These are phyloP conservation scores for Pleoardoris graminearum DNA, from an alignment of 2,329 filamentous ascomycete species.

Conservation along the genomic window DNA sequence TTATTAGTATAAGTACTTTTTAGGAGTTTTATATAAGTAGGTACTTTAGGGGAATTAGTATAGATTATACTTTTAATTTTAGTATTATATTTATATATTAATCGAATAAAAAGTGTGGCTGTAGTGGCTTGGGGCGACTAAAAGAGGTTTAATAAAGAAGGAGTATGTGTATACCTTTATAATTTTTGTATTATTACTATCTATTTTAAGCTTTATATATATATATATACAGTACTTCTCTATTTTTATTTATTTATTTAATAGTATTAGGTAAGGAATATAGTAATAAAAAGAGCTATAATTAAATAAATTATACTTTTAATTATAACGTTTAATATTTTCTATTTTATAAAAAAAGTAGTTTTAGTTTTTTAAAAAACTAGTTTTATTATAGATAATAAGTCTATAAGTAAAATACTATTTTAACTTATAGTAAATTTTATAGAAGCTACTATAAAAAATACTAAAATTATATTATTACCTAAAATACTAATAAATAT, in stretches of 20 bases:
- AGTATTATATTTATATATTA: no score
- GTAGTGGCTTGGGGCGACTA: no score
- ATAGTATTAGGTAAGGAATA: slow-evolving; percentile 14
- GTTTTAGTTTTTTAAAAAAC: no score
- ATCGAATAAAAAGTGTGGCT: no score
- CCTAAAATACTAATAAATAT: not conserved
- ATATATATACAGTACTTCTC: not conserved
- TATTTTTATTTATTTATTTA: not conserved
- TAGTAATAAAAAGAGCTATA: slow-evolving; percentile 10
- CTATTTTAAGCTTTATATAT: not conserved
- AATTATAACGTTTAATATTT: slow-evolving; percentile 18
- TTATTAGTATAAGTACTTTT: not conserved
- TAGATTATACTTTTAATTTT: no score
- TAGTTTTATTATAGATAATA: no score
- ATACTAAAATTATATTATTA: no score
- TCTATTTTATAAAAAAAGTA: slow-evolving; percentile 3
- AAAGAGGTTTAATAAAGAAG: no score
- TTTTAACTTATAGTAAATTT: no score
- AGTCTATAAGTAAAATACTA: no score
- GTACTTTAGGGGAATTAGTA: not conserved
- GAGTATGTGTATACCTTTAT: not conserved
- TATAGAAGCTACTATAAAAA: no score
- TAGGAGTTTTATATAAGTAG: not conserved
- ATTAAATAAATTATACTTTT: slow-evolving; percentile 10
- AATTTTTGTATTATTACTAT: not conserved